Conservation (phyloP, 2,329 filamentous ascomycete species). For the Colletotrichum sp. region DNA sequence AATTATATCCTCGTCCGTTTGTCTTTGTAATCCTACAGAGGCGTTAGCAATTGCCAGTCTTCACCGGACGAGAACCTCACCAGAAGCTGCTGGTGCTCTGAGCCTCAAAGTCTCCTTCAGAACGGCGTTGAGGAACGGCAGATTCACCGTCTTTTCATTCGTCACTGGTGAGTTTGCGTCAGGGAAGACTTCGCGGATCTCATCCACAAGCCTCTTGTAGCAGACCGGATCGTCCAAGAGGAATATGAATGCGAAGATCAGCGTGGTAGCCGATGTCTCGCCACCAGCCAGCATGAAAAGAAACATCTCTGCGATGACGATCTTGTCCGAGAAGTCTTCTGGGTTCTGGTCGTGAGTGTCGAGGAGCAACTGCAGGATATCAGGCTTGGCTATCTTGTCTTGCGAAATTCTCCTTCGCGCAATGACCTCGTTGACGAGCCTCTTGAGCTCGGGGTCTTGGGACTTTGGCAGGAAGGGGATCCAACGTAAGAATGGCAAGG, state of each 20-base stretch:
- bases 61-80: conserved; percentile 10
- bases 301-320: background rate
- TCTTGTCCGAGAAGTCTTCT: background rate
- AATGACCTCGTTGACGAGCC: background rate
- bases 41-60: background rate
- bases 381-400: background rate
- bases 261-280: background rate
- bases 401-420: background rate
- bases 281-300: background rate
- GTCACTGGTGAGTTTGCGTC: background rate
- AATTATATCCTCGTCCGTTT: background rate
- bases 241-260: background rate
- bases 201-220: background rate
- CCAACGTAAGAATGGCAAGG: background rate
- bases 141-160: conserved; percentile 22
- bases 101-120: conserved; percentile 40
- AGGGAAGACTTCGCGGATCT: background rate
- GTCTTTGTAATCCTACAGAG: background rate
- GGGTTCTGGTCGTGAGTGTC: background rate
- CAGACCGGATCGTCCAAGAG: background rate
- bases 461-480: background rate
- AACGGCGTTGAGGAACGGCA: conserved; percentile 51
- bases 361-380: background rate
- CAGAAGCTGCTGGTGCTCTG: conserved; percentile 33
- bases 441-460: background rate